Conservation (phyloP, 345 rosid genomes). For the Hypericum androsaemum region DNA sequence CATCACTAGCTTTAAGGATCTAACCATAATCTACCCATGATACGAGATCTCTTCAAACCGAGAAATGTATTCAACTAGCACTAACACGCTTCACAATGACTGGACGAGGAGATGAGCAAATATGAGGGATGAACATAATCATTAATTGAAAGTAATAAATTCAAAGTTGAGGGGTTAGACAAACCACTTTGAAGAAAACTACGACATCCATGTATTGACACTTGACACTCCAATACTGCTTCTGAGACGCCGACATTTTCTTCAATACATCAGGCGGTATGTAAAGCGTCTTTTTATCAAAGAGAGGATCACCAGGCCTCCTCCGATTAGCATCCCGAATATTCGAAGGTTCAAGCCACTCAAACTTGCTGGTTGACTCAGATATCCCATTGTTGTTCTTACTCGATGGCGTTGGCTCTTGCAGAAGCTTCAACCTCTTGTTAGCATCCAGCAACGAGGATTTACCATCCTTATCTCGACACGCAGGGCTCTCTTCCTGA, state of each 20-base stretch:
- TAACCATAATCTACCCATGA: too few species aligned
- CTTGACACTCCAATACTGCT: constrained; percentile 84
- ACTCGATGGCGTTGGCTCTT: constrained; percentile 24
- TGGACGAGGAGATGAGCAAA: neutral
- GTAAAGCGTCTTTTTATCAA: constrained; percentile 63
- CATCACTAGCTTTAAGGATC: too few species aligned
- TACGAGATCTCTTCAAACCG: too few species aligned
- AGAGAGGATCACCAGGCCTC: constrained; percentile 69
- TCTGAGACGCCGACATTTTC: constrained; percentile 87
- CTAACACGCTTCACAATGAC: neutral
- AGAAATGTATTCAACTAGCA: too few species aligned
- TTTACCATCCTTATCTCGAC: constrained; percentile 21
- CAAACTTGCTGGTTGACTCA: constrained; percentile 62
- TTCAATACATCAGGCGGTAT: constrained; percentile 62
- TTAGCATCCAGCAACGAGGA: constrained; percentile 24
- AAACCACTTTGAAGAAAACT: constrained; percentile 96
- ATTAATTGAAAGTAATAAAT: neutral
- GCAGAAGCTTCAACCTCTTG: constrained; percentile 51
- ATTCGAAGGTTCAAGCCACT: constrained; percentile 70
- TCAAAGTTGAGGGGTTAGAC: constrained; percentile 19
- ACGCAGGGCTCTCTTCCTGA: constrained; percentile 34
- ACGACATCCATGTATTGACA: constrained; percentile 81
- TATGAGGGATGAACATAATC: neutral
- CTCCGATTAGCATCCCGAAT: constrained; percentile 73
- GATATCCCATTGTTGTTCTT: constrained; percentile 25